A percentile compares a stretch with the other conserved stretches of the same genome.
Evolutionary conservation across 768 basidiomycete species (phyloP).

Genomic region (Lactarius evosmus): DNA sequence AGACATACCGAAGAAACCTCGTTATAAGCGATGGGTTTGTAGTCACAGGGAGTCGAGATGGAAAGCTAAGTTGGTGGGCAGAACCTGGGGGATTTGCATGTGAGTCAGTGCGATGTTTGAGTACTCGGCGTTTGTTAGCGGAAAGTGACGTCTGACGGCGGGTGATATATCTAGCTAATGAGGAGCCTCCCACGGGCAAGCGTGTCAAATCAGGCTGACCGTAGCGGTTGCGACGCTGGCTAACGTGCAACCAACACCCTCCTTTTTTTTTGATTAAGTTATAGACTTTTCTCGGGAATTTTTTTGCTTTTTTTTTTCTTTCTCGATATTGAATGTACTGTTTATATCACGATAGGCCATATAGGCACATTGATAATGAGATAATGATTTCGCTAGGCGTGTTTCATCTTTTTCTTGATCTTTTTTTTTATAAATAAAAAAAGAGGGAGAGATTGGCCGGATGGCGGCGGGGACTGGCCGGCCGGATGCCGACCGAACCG

Average conservation of each 20-base stretch:
- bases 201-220: slow-evolving; percentile 22
- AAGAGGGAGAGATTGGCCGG: no score
- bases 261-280: slow-evolving; percentile 22
- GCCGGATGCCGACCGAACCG: slow-evolving; percentile 21
- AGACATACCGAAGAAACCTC: slow-evolving; percentile 11
- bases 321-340: slow-evolving; percentile 10
- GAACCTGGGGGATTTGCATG: slow-evolving; percentile 19
- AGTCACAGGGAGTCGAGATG: slow-evolving; percentile 27
- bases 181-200: slow-evolving; percentile 18
- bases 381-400: neutral
- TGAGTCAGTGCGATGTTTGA: slow-evolving; percentile 1
- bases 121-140: neutral
- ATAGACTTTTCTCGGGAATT: neutral
- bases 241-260: neutral
- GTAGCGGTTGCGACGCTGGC: slow-evolving; percentile 11
- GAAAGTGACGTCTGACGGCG: slow-evolving; percentile 4
- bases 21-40: slow-evolving; percentile 6
- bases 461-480: slow-evolving; percentile 17
- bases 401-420: neutral
- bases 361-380: slow-evolving; percentile 1
- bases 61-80: slow-evolving; percentile 27
- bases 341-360: slow-evolving; percentile 12
- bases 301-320: neutral
- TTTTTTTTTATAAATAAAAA: neutral
- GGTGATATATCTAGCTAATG: slow-evolving; percentile 1